Evolutionary conservation across 345 rosid genomes (phyloP).

Genomic region (Erysimum cheiranthoides): DNA sequence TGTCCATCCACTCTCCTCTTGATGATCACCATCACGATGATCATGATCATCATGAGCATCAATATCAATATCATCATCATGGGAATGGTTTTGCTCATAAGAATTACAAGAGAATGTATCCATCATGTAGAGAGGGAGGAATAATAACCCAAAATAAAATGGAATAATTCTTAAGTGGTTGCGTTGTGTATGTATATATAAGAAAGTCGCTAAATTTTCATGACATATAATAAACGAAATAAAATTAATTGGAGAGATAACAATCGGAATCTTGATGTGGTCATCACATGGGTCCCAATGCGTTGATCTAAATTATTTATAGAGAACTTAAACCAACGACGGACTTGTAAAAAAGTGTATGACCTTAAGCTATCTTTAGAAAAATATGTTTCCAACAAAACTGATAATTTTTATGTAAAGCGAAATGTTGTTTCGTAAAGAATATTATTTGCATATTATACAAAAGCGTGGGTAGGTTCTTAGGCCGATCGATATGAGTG

Average conservation of each 20-base stretch:
- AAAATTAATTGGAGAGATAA: constrained; percentile 33
- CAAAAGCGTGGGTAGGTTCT: background rate
- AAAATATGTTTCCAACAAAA: constrained; percentile 10
- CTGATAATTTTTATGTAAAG: background rate
- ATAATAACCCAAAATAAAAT: constrained; percentile 23
- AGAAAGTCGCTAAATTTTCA: constrained; percentile 33
- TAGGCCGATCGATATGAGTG: background rate
- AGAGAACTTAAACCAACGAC: constrained; percentile 30
- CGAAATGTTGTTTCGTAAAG: background rate
- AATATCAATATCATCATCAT: constrained; percentile 24
- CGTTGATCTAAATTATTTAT: constrained; percentile 35
- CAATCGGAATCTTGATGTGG: constrained; percentile 46
- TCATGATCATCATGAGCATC: constrained; percentile 27
- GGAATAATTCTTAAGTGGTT: constrained; percentile 42
- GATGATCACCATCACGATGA: constrained; percentile 26
- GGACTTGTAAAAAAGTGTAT: constrained; percentile 40
- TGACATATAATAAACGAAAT: constrained; percentile 4
- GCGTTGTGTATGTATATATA: constrained; percentile 33
- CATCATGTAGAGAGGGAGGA: constrained; percentile 39
- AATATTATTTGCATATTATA: background rate
- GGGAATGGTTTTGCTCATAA: constrained; percentile 33
- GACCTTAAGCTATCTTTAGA: constrained; percentile 16
- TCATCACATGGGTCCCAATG: constrained; percentile 44
- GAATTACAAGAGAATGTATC: constrained; percentile 46
- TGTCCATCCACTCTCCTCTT: constrained; percentile 94